Evolutionary conservation across 495 filamentous ascomycete genomes (phyloP), one percentile per base, ranked within the genome.

Genomic region (Talaromyces nanjingensis): DNA sequence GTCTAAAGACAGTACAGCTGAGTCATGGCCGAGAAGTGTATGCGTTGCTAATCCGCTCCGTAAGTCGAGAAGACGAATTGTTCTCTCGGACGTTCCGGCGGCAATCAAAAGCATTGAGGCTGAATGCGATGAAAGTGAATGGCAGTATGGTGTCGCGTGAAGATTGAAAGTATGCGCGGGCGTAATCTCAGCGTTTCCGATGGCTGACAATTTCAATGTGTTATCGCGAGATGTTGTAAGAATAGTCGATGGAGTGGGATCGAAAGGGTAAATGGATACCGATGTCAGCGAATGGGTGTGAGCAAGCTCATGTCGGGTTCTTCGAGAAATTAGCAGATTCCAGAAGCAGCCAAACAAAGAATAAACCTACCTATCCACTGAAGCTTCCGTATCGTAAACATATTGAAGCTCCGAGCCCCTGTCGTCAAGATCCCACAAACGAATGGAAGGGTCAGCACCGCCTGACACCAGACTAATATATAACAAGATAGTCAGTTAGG

Each of bases 251-350:
- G 64, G 88, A 75, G 77, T 93, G 2, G 77, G 77, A 57, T 81
- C 93, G 68, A 94, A 94, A 3, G 93, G 91, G 69, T 94, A 96
- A 75, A 96, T 96, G 2, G 83, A 90, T 45, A 96, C 75, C 39
- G 92, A 87, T 2, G 92, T 96, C 60, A 96, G 88, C 59, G 91
- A 89, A 67, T 87, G 90, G 56, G 84, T 89, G 72, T 94, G 90
- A 11, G 83, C 79, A 14, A 77, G 76, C 18, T 69, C 68, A 47
- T 79, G 69, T 18, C 78, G 75, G 7, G 75, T 47, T 42, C 53
- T 37, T 62, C 5, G n/a, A 25, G n/a, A 24, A 65, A 9, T 62
- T 53, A 47, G 45, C 24, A 29, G 20, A 18, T 56, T 24, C 2
- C 6, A 31, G 47, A 5, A 37, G 12, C 9, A 33, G 47, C 76